Evolutionary conservation across 441 rosid genomes (phyloP).

Genomic region (Eruca vesicaria): DNA sequence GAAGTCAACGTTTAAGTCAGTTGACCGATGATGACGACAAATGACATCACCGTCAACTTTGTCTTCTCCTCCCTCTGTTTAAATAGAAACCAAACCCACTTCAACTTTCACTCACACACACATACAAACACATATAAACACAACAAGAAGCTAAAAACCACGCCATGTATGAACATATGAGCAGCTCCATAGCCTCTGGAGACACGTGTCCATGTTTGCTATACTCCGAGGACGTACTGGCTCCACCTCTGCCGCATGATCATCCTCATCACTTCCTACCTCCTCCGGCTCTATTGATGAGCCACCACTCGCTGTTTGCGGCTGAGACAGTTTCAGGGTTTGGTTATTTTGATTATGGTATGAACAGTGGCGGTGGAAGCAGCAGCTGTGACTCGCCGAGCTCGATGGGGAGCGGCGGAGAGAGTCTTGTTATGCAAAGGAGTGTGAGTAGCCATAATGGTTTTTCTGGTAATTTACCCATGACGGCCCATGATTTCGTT

Average conservation of each 20-base stretch:
- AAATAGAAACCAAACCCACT: constrained; percentile 34
- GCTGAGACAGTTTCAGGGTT: constrained; percentile 29
- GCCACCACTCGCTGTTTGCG: constrained; percentile 29
- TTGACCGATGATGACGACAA: constrained; percentile 34
- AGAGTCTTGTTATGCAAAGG: constrained; percentile 51
- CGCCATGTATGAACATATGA: constrained; percentile 43
- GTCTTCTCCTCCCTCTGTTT: constrained; percentile 20
- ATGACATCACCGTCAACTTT: constrained; percentile 42
- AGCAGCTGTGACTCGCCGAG: constrained; percentile 67
- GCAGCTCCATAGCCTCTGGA: constrained; percentile 25
- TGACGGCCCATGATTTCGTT: constrained; percentile 23
- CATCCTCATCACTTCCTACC: constrained; percentile 34
- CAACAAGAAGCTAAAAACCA: not conserved
- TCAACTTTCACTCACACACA: constrained; percentile 15
- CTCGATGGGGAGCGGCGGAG: constrained; percentile 48
- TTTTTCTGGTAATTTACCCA: constrained; percentile 35
- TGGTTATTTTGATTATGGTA: constrained; percentile 23
- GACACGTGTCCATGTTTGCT: constrained; percentile 20
- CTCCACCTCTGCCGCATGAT: constrained; percentile 32
- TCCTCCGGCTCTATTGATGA: constrained; percentile 30
- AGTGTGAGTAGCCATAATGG: constrained; percentile 66
- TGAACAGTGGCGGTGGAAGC: constrained; percentile 45
- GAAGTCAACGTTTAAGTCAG: constrained; percentile 43
- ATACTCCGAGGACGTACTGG: constrained; percentile 22
- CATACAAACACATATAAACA: no score